Evolutionary conservation across 2,329 filamentous ascomycete genomes (phyloP).

Genomic region (Xylaria sp.): DNA sequence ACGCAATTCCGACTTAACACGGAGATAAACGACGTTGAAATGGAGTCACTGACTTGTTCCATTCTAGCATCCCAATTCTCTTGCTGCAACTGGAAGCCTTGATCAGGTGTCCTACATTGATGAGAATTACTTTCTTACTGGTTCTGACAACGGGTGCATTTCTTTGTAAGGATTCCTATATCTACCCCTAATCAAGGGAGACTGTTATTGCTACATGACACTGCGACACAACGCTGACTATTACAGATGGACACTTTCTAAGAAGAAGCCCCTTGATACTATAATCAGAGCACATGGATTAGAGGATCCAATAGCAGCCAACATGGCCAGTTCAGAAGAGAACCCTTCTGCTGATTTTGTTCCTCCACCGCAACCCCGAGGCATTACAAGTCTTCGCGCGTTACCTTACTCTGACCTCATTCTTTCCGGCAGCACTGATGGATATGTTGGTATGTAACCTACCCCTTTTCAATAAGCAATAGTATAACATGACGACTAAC

Average conservation of each 20-base stretch:
- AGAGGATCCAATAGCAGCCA: constrained; percentile 62
- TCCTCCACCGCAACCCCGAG: constrained; percentile 65
- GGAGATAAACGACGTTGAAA: constrained; percentile 25
- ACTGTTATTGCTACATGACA: not conserved
- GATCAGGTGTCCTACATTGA: constrained; percentile 89
- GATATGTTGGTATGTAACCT: constrained; percentile 49
- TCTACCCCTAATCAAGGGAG: not conserved
- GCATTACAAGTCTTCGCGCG: constrained; percentile 82
- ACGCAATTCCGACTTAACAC: not conserved
- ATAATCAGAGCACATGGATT: constrained; percentile 78
- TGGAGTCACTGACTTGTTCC: not conserved
- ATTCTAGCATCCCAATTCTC: constrained; percentile 41
- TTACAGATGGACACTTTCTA: constrained; percentile 35
- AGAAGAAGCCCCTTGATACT: constrained; percentile 89
- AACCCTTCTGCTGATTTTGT: constrained; percentile 54
- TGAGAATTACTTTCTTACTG: constrained; percentile 84
- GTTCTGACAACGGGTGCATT: constrained; percentile 83
- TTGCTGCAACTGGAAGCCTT: constrained; percentile 75
- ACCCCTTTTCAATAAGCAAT: not conserved
- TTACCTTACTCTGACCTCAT: constrained; percentile 89
- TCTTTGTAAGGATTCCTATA: constrained; percentile 56
- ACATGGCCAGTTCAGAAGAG: constrained; percentile 67
- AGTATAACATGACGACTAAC: constrained; percentile 4
- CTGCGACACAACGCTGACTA: constrained; percentile 36
- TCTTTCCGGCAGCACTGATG: constrained; percentile 91